These are phyloP conservation scores for Nicotiana noctiflora DNA, from an alignment of 257 asterid species.

Conservation along the genomic window DNA sequence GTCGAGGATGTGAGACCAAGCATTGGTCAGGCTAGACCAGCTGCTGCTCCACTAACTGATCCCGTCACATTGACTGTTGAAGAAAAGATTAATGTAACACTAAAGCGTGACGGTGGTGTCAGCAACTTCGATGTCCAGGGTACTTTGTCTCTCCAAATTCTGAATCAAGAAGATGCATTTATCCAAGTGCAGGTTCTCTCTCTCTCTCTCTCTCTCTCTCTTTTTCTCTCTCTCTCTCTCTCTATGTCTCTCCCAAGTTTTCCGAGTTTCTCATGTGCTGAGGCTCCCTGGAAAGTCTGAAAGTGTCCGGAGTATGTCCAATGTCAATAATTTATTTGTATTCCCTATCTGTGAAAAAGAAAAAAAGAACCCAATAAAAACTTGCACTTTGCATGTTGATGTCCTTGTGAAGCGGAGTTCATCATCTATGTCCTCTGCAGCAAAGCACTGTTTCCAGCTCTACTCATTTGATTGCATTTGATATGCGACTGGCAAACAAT, in stretches of 20 bases:
- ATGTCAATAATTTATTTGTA: background rate
- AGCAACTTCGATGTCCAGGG: conserved; percentile 88
- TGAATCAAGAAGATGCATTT: conserved; percentile 74
- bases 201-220: conserved; percentile 2
- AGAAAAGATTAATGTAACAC: conserved; percentile 64
- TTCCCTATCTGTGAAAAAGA: background rate
- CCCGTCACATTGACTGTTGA: conserved; percentile 84
- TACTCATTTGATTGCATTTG: conserved; percentile 1
- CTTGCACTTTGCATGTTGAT: background rate
- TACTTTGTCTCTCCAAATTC: conserved; percentile 70
- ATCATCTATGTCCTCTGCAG: background rate
- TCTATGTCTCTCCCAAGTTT: background rate
- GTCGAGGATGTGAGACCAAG: conserved; percentile 81
- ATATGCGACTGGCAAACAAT: background rate
- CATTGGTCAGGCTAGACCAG: conserved; percentile 58
- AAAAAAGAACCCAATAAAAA: background rate
- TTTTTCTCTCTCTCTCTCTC: no score
- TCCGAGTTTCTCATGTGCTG: background rate
- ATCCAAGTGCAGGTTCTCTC: conserved; percentile 85
- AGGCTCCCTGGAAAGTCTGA: background rate
- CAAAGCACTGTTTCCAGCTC: background rate
- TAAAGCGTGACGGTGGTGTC: conserved; percentile 84
- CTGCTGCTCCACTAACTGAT: conserved; percentile 69
- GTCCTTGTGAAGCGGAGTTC: background rate
- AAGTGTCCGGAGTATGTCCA: background rate